Evolutionary conservation across 345 rosid species (phyloP), one percentile per base, ranked within the genome.

Genomic region (Barbarea vulgaris): DNA sequence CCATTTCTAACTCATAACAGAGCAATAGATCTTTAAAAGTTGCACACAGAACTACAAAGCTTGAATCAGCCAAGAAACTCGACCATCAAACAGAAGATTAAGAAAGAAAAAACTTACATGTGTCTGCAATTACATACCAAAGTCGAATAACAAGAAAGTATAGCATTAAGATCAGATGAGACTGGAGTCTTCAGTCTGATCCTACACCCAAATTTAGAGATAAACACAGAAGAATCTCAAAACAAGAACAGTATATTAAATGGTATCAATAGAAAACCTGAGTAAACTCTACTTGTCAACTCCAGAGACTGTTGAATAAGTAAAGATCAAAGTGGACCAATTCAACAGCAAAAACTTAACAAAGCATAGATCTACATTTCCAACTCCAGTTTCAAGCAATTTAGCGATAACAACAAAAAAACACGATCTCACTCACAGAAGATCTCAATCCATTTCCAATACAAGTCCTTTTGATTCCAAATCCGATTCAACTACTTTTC

Each of bases 331-430:
- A 46, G 4, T 10, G 5, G 60, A 63, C 66, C 31, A 61, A 69
- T 62, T 70, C 76, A 70, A 63, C 59, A 54, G 51, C 15, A 8
- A 33, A 17, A 62, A 7, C 15, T 5, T 8, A 42, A 13, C 8
- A 54, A 3, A 34, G 67, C 55, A 64, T 25, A 77, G 80, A 77
- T 77, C 80, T 77, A 58, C 67, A 55, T 77, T 64, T 7, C 46
- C 9, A 70, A 30, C 37, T 77, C 75, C 9, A 34, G 6, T 34
- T 62, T 15, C 52, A 55, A 55, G 28, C 53, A 47, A 28, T 46
- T 44, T 33, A 31, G 6, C 67, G 21, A 61, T 58, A 52, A 41
- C 48, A 33, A 27, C 25, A 62, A 69, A 62, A 54, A 4, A n/a
- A n/a, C 66, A 47, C 76, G 67, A 77, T 77, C 80, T 77, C 76